Evolutionary conservation across 345 rosid genomes (phyloP).

Genomic region (Raphanus raphanistrum): DNA sequence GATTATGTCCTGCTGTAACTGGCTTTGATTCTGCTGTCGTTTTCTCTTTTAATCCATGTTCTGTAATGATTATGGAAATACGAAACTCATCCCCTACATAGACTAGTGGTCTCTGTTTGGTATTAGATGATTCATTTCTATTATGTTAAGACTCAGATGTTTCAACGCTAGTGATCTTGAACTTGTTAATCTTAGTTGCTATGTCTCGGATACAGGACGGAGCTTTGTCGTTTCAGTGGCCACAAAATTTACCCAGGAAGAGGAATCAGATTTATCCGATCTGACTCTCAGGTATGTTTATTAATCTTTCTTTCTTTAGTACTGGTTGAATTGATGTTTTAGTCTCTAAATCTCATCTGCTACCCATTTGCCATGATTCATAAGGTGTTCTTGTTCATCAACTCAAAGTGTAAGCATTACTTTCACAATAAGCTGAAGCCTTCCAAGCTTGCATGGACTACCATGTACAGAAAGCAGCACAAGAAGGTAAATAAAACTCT

Average conservation of each 20-base stretch:
- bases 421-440: slow-evolving; percentile 94
- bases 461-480: slow-evolving; percentile 81
- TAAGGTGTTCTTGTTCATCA: slow-evolving; percentile 86
- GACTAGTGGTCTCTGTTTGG: neutral
- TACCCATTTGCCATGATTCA: neutral
- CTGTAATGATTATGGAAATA: neutral
- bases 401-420: slow-evolving; percentile 91
- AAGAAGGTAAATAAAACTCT: slow-evolving; percentile 51
- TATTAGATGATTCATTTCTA: neutral
- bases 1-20: neutral
- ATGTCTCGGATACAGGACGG: slow-evolving; percentile 29
- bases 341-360: neutral
- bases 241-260: slow-evolving; percentile 44
- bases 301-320: neutral
- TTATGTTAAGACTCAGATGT: neutral
- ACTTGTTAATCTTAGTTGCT: neutral
- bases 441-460: slow-evolving; percentile 84
- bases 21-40: neutral
- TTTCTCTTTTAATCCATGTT: neutral
- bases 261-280: slow-evolving; percentile 42
- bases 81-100: neutral
- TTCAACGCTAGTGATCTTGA: neutral
- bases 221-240: slow-evolving; percentile 46
- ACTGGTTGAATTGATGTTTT: neutral
- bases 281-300: slow-evolving; percentile 39